Evolutionary conservation across 1,284 basidiomycete genomes (phyloP).

Genomic region (Ganoderma boninense): DNA sequence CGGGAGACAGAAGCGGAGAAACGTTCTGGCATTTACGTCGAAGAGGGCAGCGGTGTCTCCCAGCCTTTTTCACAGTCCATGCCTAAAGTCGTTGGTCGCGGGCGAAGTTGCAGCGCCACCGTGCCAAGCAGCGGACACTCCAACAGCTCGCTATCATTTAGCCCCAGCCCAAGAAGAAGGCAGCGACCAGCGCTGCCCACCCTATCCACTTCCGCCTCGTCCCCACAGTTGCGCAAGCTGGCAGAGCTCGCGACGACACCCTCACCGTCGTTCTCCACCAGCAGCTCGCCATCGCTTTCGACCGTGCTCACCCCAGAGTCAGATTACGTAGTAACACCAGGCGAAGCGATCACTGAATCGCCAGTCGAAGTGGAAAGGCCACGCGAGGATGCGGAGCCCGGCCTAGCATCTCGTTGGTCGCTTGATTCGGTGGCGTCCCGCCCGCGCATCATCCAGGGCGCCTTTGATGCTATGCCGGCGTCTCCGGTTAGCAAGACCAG

Average conservation of each 20-base stretch:
- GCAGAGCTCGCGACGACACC: constrained; percentile 35
- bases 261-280: constrained; percentile 25
- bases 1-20: constrained; percentile 38
- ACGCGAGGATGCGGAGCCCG: constrained; percentile 23
- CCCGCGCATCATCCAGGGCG: constrained; percentile 29
- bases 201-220: constrained; percentile 40
- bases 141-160: constrained; percentile 15
- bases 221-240: constrained; percentile 39
- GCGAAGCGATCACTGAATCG: constrained; percentile 26
- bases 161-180: constrained; percentile 31
- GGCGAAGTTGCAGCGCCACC: constrained; percentile 30
- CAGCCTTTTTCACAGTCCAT: neutral
- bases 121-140: constrained; percentile 17
- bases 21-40: constrained; percentile 38
- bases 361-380: constrained; percentile 14
- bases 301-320: constrained; percentile 20
- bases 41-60: constrained; percentile 22
- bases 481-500: constrained; percentile 33
- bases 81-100: constrained; percentile 17
- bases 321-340: constrained; percentile 23
- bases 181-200: constrained; percentile 36
- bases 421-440: constrained; percentile 40
- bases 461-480: constrained; percentile 28
- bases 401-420: constrained; percentile 42
- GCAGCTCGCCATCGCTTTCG: constrained; percentile 26